Percentiles rank a stretch among this genome's conserved stretches.
These are phyloP conservation scores for Mycena rosella DNA, from an alignment of 768 basidiomycete genomes.

Conservation along the genomic window DNA sequence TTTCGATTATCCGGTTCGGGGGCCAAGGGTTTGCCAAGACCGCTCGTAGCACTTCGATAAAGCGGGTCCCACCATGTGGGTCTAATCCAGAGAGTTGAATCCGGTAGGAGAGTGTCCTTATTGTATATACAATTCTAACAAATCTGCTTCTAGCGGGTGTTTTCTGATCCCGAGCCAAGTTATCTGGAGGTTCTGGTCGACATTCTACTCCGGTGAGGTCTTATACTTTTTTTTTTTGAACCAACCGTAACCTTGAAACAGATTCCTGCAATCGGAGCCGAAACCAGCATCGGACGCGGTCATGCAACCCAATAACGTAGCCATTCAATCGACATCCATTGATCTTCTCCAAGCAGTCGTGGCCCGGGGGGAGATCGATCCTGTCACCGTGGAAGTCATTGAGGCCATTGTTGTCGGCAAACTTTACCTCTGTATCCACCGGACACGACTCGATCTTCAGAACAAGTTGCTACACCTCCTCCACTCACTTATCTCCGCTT, in stretches of 20 bases:
- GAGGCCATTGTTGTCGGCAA: conserved; percentile 82
- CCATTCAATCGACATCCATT: conserved; percentile 79
- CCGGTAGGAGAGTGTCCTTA: conserved; percentile 56
- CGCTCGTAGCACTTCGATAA: conserved; percentile 72
- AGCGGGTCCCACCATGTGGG: conserved; percentile 74
- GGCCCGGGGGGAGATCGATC: conserved; percentile 84
- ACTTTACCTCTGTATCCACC: conserved; percentile 80
- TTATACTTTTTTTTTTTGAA: background rate
- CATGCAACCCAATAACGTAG: conserved; percentile 73
- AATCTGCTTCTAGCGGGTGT: conserved; percentile 48
- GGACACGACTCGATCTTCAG: conserved; percentile 82
- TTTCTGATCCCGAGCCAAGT: conserved; percentile 65
- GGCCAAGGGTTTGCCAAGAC: conserved; percentile 89
- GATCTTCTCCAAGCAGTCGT: conserved; percentile 89
- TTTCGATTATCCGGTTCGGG: conserved; percentile 86
- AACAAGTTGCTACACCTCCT: conserved; percentile 94
- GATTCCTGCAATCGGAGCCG: conserved; percentile 86
- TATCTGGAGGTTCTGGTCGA: conserved; percentile 86
- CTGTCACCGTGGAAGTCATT: conserved; percentile 67
- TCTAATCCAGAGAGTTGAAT: conserved; percentile 71
- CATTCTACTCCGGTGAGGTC: conserved; percentile 74
- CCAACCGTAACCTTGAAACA: conserved; percentile 44
- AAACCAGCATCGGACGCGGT: conserved; percentile 55
- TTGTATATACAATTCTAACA: conserved; percentile 21
- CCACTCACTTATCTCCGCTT: conserved; percentile 85